A percentile compares a stretch with the other conserved stretches of the same genome.
Evolutionary conservation across 345 rosid species (phyloP).

Genomic region (Triadica sebifera): DNA sequence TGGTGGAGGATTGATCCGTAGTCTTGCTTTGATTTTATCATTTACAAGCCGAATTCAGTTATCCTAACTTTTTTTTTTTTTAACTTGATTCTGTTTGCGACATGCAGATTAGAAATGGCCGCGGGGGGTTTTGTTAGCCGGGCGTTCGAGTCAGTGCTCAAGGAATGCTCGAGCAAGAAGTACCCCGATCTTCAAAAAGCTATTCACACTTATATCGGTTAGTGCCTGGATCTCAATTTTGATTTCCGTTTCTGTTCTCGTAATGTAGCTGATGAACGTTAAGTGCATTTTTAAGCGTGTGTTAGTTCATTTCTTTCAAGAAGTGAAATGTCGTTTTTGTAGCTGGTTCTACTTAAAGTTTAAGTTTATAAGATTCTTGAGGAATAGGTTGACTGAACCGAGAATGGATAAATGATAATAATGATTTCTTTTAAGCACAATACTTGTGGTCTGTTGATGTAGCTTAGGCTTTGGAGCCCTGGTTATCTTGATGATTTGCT

Average conservation of each 20-base stretch:
- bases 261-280: not conserved
- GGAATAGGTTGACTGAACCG: not conserved
- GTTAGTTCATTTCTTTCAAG: not conserved
- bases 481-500: not conserved
- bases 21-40: not conserved
- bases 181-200: constrained; percentile 83
- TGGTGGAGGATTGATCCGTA: not conserved
- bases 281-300: not conserved
- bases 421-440: not conserved
- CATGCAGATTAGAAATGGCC: constrained; percentile 39
- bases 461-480: not conserved
- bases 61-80: not conserved
- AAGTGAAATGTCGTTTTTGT: not conserved
- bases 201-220: constrained; percentile 72
- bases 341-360: not conserved
- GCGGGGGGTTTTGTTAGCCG: constrained; percentile 94
- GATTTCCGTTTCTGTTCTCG: not conserved
- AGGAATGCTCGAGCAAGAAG: constrained; percentile 84
- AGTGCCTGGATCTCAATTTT: constrained; percentile 13
- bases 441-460: not conserved
- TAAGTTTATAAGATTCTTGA: not conserved
- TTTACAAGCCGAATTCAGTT: constrained; percentile 2
- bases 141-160: constrained; percentile 93
- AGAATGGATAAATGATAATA: not conserved
- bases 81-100: not conserved